Conservation (phyloP, 2,329 filamentous ascomycete species). For the Fusarium haematococcum region DNA sequence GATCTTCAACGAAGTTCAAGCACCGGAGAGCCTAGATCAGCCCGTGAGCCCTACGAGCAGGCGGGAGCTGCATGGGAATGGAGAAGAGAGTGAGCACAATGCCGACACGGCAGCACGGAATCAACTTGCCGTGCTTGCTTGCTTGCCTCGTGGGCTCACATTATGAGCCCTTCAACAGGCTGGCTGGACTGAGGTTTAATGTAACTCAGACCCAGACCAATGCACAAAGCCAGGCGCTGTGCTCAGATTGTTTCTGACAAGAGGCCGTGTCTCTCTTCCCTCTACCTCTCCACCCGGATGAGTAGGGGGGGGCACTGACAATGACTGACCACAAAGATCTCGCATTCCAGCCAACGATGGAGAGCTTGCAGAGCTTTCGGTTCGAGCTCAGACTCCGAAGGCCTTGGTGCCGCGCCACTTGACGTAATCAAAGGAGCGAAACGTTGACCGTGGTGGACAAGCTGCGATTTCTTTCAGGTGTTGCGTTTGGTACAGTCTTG, state of each 20-base stretch:
- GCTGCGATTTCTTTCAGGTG: background rate
- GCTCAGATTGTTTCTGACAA: background rate
- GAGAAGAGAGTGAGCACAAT: background rate
- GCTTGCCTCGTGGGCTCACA: background rate
- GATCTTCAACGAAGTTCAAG: background rate
- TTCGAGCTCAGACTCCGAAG: slow-evolving; percentile 15
- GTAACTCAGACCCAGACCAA: background rate
- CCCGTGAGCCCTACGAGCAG: background rate
- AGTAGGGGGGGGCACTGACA: background rate
- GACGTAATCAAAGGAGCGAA: slow-evolving; percentile 32
- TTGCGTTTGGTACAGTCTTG: background rate
- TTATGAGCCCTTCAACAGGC: background rate
- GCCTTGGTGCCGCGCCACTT: slow-evolving; percentile 36
- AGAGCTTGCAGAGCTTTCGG: slow-evolving; percentile 11
- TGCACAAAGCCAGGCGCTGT: background rate
- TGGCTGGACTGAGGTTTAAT: background rate
- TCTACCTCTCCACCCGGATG: background rate
- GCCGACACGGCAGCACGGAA: background rate
- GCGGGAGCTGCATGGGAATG: background rate
- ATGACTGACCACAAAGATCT: background rate
- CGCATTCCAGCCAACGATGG: slow-evolving; percentile 10
- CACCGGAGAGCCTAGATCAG: background rate
- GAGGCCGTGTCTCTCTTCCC: background rate
- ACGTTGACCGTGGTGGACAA: background rate
- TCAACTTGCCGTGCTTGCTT: background rate